Evolutionary conservation across 2,329 filamentous ascomycete genomes (phyloP), one percentile per base, ranked within the genome.

Genomic region (Cladosporium sphaerospermum): DNA sequence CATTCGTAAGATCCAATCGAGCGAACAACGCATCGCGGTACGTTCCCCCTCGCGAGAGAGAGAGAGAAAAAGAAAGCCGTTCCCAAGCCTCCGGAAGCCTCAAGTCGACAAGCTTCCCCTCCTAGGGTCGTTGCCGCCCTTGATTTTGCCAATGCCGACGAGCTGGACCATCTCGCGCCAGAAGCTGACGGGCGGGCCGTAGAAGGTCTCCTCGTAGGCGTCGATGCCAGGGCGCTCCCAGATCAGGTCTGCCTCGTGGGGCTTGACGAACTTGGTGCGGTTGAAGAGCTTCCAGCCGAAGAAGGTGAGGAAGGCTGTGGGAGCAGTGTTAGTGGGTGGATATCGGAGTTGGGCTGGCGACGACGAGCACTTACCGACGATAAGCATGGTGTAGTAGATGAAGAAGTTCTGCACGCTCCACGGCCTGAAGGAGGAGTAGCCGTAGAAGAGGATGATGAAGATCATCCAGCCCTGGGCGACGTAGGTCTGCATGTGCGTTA

Each of bases 261-360:
- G 69, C 2, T 69, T 68, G 13, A 83, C 70, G 51, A 80, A 71
- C 55, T 73, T 76, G 4, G 84, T 87, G 47, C 71, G 72, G 71
- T 85, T 81, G 66, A 83, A 18, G 0, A 87, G 3, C 70, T 88
- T 88, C 83, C 83, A 88, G 62, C 71, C 71, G 42, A 77, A 45
- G 66, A 77, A 86, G 9, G 80, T 66, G 39, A 79, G 59, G 3
- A 77, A 74, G 0, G 76, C 75, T 40, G 82, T 16, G 64, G 11
- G 80, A 62, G 49, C 6, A 1, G 23, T 28, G 48, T 56, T 48
- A 59, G 57, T 41, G 28, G n/a, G 2, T 1, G 18, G 36, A 4
- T 28, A 4, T 31, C 11, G 10, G n/a, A 2, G 23, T 33, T 13
- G 14, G 9, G 18, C 11, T 3, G 9, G 14, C 9, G 9, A n/a